A percentile compares a stretch with the other conserved stretches of the same genome.
Evolutionary conservation across 2,329 filamentous ascomycete genomes (phyloP).

Genomic region (Chaetomium sp.): DNA sequence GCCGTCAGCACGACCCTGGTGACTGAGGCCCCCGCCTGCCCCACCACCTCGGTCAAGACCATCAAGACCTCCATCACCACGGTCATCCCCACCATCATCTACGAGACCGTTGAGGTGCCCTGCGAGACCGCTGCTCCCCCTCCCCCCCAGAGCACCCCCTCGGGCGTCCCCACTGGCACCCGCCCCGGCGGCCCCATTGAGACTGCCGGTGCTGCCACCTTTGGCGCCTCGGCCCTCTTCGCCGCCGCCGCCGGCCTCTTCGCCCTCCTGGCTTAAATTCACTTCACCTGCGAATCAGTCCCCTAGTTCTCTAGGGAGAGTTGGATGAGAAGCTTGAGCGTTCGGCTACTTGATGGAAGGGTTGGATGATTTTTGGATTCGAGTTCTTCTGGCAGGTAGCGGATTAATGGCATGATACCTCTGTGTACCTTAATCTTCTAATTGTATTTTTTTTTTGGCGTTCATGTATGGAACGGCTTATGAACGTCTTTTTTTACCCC

Average conservation of each 20-base stretch:
- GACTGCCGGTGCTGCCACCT: slow-evolving; percentile 55
- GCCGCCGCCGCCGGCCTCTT: slow-evolving; percentile 58
- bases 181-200: slow-evolving; percentile 41
- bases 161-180: slow-evolving; percentile 38
- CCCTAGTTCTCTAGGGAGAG: slow-evolving; percentile 2
- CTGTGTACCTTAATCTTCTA: slow-evolving; percentile 54
- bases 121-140: slow-evolving; percentile 44
- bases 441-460: slow-evolving; percentile 43
- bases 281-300: neutral
- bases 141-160: slow-evolving; percentile 31
- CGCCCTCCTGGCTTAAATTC: slow-evolving; percentile 57
- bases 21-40: slow-evolving; percentile 39
- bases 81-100: slow-evolving; percentile 57
- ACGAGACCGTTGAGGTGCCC: slow-evolving; percentile 49
- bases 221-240: slow-evolving; percentile 56
- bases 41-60: slow-evolving; percentile 50
- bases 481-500: slow-evolving; percentile 31
- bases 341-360: slow-evolving; percentile 14
- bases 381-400: slow-evolving; percentile 20
- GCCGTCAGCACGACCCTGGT: slow-evolving; percentile 31
- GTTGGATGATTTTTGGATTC: slow-evolving; percentile 15
- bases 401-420: slow-evolving; percentile 36
- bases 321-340: neutral
- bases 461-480: slow-evolving; percentile 31
- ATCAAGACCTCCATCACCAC: slow-evolving; percentile 60